Conservation (phyloP, 2,329 filamentous ascomycete genomes). For the Xylariaceae sp. region DNA sequence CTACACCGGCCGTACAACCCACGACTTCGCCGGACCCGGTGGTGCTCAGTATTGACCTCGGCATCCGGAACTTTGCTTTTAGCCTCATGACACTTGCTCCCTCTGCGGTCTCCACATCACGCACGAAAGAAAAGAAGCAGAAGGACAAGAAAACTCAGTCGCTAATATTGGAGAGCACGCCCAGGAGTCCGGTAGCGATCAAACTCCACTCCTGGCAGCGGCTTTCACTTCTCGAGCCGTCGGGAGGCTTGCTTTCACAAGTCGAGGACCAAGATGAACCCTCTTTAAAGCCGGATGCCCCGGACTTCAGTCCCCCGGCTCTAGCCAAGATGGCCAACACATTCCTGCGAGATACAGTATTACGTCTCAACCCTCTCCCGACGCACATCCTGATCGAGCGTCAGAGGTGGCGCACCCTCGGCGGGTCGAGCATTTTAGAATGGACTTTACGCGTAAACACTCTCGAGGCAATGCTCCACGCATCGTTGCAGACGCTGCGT, state of each 20-base stretch:
- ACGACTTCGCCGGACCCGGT: slow-evolving; percentile 18
- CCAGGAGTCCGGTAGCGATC: slow-evolving; percentile 16
- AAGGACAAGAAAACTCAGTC: background rate
- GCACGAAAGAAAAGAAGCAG: slow-evolving; percentile 1
- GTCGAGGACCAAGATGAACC: background rate
- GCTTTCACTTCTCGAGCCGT: slow-evolving; percentile 13
- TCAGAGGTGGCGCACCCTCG: slow-evolving; percentile 60
- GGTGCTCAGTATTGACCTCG: slow-evolving; percentile 80
- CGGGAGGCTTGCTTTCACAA: background rate
- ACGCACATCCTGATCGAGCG: slow-evolving; percentile 67
- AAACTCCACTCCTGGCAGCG: slow-evolving; percentile 34
- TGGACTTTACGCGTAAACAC: slow-evolving; percentile 83
- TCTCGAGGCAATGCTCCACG: slow-evolving; percentile 78
- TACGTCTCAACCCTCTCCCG: slow-evolving; percentile 57
- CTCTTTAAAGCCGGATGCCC: background rate
- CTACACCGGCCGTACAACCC: background rate
- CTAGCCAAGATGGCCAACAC: slow-evolving; percentile 32
- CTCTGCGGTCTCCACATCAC: background rate
- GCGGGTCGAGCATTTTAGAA: slow-evolving; percentile 63
- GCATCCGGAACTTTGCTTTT: slow-evolving; percentile 75
- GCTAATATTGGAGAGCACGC: background rate
- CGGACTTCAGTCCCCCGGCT: slow-evolving; percentile 30
- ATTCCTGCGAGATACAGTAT: slow-evolving; percentile 34
- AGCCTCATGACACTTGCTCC: slow-evolving; percentile 48
- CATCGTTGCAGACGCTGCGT: slow-evolving; percentile 56